A percentile compares a stretch with the other conserved stretches of the same genome.
These are phyloP conservation scores for Lathyrus sativus DNA, from an alignment of 306 rosid species.

Conservation along the genomic window DNA sequence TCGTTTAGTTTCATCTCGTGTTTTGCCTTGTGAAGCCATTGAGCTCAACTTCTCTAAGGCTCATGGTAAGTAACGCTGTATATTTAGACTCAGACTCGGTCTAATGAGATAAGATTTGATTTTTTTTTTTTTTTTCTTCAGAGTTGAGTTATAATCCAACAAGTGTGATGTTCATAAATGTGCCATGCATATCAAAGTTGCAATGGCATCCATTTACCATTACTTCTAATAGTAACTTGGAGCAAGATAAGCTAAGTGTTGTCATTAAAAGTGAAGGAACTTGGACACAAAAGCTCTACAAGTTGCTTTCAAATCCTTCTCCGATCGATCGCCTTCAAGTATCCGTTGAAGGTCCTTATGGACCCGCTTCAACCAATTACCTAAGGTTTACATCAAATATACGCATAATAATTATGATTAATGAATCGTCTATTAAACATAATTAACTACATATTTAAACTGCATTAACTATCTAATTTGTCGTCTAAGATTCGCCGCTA, in stretches of 20 bases:
- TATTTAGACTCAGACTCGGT: neutral
- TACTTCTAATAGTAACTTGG: conserved; percentile 69
- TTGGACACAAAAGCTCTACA: conserved; percentile 70
- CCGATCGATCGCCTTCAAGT: conserved; percentile 46
- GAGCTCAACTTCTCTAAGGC: conserved; percentile 79
- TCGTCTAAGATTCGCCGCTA: too few species aligned
- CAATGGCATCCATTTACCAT: conserved; percentile 94
- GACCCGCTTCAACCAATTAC: conserved; percentile 59
- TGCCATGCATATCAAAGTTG: conserved; percentile 75
- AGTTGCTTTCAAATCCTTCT: conserved; percentile 58
- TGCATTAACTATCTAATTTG: neutral
- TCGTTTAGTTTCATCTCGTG: conserved; percentile 56
- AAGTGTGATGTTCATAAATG: conserved; percentile 68
- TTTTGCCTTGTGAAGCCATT: conserved; percentile 59
- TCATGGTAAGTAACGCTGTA: conserved; percentile 43
- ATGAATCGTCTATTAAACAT: neutral
- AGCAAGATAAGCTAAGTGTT: conserved; percentile 60
- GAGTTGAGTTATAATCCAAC: conserved; percentile 71
- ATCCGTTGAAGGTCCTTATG: conserved; percentile 85
- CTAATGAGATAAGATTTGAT: too few species aligned
- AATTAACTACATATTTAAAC: neutral
- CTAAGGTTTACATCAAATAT: conserved; percentile 46
- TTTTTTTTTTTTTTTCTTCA: conserved; percentile 12
- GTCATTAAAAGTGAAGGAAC: conserved; percentile 70
- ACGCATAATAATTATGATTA: neutral